These are phyloP conservation scores for Aspergillus pseudoviridinutans DNA, from an alignment of 2,329 filamentous ascomycete species.

Conservation along the genomic window DNA sequence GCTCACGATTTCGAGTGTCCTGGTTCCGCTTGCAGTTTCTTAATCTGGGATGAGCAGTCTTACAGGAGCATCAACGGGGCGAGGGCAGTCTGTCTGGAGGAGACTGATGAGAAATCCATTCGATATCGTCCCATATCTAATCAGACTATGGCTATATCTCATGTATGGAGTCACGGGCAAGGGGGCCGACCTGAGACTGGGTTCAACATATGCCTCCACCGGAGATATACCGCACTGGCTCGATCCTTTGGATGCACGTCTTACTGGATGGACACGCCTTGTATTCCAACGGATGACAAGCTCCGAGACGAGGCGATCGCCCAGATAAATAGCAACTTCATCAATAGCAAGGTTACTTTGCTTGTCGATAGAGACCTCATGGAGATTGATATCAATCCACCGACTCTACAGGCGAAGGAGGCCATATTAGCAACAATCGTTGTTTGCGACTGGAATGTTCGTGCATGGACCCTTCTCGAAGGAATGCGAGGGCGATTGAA, in stretches of 20 bases:
- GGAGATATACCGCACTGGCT: constrained; percentile 18
- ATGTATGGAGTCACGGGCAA: constrained; percentile 25
- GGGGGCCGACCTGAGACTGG: constrained; percentile 21
- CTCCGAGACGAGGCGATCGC: constrained; percentile 21
- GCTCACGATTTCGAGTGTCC: constrained; percentile 10
- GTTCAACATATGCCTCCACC: constrained; percentile 22
- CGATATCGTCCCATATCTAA: constrained; percentile 6
- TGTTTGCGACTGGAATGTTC: constrained; percentile 24
- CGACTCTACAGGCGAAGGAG: constrained; percentile 9
- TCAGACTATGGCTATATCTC: constrained; percentile 18
- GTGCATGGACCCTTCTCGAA: constrained; percentile 26
- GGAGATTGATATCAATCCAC: constrained; percentile 18
- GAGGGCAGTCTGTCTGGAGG: constrained; percentile 8
- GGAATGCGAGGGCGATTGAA: constrained; percentile 10
- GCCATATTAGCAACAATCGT: constrained; percentile 15
- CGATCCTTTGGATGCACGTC: constrained; percentile 18
- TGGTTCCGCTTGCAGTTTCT: constrained; percentile 4
- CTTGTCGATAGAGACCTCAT: constrained; percentile 24
- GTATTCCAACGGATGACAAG: constrained; percentile 20
- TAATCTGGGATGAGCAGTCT: constrained; percentile 14
- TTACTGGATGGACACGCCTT: constrained; percentile 29
- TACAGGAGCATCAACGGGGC: constrained; percentile 8
- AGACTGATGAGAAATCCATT: constrained; percentile 1
- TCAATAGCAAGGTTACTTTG: constrained; percentile 14
- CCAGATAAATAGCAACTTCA: constrained; percentile 22